Evolutionary conservation across 139 green algal species (phyloP).

Genomic region (Micractinium sp.): DNA sequence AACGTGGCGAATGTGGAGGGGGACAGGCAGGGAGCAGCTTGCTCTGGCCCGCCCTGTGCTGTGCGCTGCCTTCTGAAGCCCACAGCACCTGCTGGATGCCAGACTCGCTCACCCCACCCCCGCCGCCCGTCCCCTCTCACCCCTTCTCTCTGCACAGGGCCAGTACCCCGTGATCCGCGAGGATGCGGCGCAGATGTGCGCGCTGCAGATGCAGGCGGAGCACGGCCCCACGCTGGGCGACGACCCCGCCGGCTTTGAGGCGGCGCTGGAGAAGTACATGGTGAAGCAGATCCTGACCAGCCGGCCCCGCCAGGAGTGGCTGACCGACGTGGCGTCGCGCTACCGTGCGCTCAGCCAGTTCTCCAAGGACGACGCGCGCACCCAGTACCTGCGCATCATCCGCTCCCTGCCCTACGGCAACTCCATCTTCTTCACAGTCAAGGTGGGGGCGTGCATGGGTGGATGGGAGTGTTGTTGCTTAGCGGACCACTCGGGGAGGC

Average conservation of each 20-base stretch:
- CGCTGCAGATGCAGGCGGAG: constrained; percentile 89
- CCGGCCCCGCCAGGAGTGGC: constrained; percentile 83
- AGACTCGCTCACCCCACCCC: neutral
- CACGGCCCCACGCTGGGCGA: constrained; percentile 68
- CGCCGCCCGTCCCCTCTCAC: neutral
- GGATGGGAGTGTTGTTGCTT: neutral
- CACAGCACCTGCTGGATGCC: neutral
- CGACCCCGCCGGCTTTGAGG: constrained; percentile 64
- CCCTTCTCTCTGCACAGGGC: constrained; percentile 52
- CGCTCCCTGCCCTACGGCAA: constrained; percentile 93
- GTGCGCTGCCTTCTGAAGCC: neutral
- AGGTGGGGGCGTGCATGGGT: constrained; percentile 21
- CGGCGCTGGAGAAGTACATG: constrained; percentile 76
- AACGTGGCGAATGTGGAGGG: neutral
- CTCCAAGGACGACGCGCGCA: constrained; percentile 90
- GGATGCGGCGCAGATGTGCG: constrained; percentile 94
- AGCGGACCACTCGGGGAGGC: too few species aligned
- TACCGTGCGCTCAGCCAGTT: constrained; percentile 87
- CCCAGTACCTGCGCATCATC: constrained; percentile 92
- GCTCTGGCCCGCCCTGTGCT: neutral
- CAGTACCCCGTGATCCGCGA: constrained; percentile 97
- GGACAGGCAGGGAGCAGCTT: neutral
- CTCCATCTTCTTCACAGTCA: constrained; percentile 84
- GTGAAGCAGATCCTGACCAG: constrained; percentile 79
- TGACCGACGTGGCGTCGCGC: constrained; percentile 73